These are phyloP conservation scores for Prunus dulcis DNA, from an alignment of 306 rosid species.

Conservation along the genomic window DNA sequence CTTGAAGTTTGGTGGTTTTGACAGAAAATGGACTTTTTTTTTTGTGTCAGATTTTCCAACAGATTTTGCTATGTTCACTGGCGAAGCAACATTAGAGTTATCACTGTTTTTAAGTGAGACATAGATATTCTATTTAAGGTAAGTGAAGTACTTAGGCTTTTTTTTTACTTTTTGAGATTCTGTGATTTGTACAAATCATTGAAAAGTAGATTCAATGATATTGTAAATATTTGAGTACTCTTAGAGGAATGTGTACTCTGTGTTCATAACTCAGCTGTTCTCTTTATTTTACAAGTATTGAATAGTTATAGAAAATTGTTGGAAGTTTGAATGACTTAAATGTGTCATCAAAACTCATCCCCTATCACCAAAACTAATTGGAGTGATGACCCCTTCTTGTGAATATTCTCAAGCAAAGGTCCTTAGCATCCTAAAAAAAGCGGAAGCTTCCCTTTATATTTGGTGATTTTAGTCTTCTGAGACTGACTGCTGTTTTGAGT, in stretches of 20 bases:
- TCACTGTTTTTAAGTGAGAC: slow-evolving; percentile 14
- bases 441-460: slow-evolving; percentile 23
- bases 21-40: slow-evolving; percentile 8
- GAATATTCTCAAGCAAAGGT: slow-evolving; percentile 24
- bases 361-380: neutral
- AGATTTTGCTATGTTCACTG: slow-evolving; percentile 12
- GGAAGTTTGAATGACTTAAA: slow-evolving; percentile 3
- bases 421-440: slow-evolving; percentile 26
- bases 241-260: neutral
- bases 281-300: neutral
- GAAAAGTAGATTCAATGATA: neutral
- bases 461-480: slow-evolving; percentile 15
- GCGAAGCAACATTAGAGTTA: slow-evolving; percentile 22
- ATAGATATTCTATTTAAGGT: slow-evolving; percentile 15
- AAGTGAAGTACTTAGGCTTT: neutral
- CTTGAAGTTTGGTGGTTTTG: slow-evolving; percentile 30
- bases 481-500: slow-evolving; percentile 20
- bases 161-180: slow-evolving; percentile 1
- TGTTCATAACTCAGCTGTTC: neutral
- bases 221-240: neutral
- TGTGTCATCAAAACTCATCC: slow-evolving; percentile 13
- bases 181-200: slow-evolving; percentile 4
- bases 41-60: slow-evolving; percentile 21
- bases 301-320: neutral
- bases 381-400: slow-evolving; percentile 13